These are phyloP conservation scores for Aspergillus quadricinctus DNA, from an alignment of 2,329 filamentous ascomycete species.

Conservation along the genomic window DNA sequence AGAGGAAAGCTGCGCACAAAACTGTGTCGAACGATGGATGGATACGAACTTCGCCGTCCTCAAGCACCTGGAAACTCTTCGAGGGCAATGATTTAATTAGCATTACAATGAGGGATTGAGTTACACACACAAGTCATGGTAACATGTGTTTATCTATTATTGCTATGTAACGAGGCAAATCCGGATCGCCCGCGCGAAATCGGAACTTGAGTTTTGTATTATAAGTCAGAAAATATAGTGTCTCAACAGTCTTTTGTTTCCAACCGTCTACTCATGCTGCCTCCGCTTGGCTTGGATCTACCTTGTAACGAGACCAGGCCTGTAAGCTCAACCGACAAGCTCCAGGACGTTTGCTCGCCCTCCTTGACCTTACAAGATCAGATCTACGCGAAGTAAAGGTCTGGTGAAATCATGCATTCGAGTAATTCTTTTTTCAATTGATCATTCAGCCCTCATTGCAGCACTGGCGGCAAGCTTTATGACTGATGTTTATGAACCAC, in stretches of 20 bases:
- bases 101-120: constrained; percentile 4
- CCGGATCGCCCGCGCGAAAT: not conserved
- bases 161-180: not conserved
- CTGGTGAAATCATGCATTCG: constrained; percentile 20
- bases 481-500: constrained; percentile 38
- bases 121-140: constrained; percentile 1
- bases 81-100: constrained; percentile 32
- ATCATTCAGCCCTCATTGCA: constrained; percentile 36
- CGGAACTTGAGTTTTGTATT: not conserved
- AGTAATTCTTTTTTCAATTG: constrained; percentile 29
- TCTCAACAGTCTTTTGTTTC: not conserved
- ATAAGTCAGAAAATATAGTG: not conserved
- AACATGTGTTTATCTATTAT: not conserved
- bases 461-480: constrained; percentile 26
- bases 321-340: not conserved
- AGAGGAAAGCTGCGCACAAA: constrained; percentile 81
- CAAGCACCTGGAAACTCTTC: constrained; percentile 70
- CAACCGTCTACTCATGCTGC: not conserved
- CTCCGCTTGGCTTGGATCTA: not conserved
- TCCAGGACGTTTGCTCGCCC: not conserved
- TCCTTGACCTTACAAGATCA: constrained; percentile 5
- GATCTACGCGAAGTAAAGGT: constrained; percentile 10
- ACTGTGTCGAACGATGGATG: constrained; percentile 91
- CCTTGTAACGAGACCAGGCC: not conserved
- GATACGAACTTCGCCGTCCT: constrained; percentile 83